phyloP scores from a whole-genome alignment of 148 eudicot species.

The Chenopodium quinoa region DNA sequence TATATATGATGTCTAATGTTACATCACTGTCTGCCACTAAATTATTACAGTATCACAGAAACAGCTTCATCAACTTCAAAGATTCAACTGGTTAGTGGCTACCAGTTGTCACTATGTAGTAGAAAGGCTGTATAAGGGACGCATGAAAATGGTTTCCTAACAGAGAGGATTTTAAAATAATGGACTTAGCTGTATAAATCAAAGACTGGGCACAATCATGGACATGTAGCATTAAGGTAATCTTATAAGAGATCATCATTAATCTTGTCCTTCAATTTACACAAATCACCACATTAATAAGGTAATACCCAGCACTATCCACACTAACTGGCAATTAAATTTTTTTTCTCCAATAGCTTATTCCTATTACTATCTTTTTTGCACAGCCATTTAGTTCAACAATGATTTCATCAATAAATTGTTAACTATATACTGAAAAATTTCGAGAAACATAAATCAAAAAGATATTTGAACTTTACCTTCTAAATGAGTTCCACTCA shows the following conservation, averaged over 20 bases:
- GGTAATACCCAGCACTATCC: background rate
- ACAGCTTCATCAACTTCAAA: background rate
- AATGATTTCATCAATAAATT: background rate
- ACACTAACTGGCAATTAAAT: background rate
- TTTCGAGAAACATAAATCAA: background rate
- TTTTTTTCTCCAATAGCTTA: background rate
- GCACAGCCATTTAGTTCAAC: background rate
- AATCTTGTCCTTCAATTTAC: background rate
- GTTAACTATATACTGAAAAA: background rate
- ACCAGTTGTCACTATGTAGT: background rate
- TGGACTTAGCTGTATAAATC: background rate
- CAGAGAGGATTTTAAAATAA: background rate
- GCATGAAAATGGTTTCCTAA: background rate
- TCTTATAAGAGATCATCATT: background rate
- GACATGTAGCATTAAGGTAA: background rate
- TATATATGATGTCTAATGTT: background rate
- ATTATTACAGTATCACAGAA: background rate
- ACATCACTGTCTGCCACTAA: background rate
- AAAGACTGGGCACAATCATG: background rate
- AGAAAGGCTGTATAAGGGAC: background rate
- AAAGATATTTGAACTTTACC: constrained; percentile 38
- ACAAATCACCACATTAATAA: background rate
- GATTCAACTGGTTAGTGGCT: background rate
- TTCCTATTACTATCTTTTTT: background rate
- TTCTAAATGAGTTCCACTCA: constrained; percentile 41